Percentiles rank a stretch among this genome's conserved stretches.
These are phyloP conservation scores for Diaporthe batatas DNA, from an alignment of 2,329 filamentous ascomycete genomes.

Conservation along the genomic window DNA sequence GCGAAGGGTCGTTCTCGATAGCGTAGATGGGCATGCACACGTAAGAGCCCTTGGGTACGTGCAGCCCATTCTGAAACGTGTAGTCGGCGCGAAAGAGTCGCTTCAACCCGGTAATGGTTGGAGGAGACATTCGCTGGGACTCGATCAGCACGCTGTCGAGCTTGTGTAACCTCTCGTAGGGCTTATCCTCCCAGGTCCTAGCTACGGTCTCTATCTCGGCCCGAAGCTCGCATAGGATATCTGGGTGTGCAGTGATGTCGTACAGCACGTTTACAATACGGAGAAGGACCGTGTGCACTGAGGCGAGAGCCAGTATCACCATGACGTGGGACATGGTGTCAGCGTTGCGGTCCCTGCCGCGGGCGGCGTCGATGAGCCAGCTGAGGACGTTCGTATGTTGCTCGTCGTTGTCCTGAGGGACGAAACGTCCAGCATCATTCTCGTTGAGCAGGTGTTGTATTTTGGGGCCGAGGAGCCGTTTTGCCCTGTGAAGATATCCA, in stretches of 20 bases:
- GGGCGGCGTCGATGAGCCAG: conserved; percentile 4
- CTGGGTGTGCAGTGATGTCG: conserved; percentile 1
- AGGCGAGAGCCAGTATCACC: conserved; percentile 9
- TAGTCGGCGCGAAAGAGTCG: background rate
- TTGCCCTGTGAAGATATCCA: background rate
- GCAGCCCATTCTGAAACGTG: conserved; percentile 7
- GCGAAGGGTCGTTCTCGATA: conserved; percentile 49
- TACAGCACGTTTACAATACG: conserved; percentile 8
- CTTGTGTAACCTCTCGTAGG: background rate
- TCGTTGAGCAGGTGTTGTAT: conserved; percentile 3
- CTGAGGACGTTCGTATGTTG: conserved; percentile 5
- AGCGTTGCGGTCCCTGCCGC: background rate
- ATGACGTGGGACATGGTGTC: conserved; percentile 7
- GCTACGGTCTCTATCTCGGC: conserved; percentile 3
- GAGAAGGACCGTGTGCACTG: conserved; percentile 4
- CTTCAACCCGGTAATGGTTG: conserved; percentile 1
- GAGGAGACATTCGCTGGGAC: conserved; percentile 3
- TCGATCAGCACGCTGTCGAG: conserved; percentile 8
- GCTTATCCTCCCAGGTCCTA: background rate
- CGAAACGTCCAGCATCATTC: background rate
- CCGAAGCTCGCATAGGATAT: background rate
- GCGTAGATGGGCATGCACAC: conserved; percentile 40
- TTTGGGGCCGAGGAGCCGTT: background rate
- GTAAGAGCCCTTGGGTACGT: conserved; percentile 38
- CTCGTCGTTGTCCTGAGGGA: background rate